phyloP scores from a whole-genome alignment of 257 asterid genomes.

The Handroanthus guayacan region DNA sequence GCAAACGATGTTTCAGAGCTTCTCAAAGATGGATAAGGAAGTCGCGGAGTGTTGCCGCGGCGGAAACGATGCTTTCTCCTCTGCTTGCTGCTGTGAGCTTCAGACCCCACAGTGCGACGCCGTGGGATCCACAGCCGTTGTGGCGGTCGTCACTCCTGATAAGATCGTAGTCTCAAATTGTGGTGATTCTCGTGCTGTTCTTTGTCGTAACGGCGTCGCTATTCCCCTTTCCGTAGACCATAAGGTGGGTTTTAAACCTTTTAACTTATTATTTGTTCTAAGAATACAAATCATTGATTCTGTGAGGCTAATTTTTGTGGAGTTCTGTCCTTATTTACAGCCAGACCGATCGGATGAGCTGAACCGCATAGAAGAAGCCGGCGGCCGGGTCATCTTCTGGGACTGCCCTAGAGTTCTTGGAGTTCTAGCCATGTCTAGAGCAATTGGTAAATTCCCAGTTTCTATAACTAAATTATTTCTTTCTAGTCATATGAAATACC shows the following conservation, averaged over 20 bases:
- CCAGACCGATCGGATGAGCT: constrained; percentile 95
- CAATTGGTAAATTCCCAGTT: constrained; percentile 55
- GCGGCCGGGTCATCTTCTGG: constrained; percentile 97
- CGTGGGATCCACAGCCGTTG: constrained; percentile 97
- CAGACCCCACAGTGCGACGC: constrained; percentile 93
- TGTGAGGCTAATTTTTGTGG: neutral
- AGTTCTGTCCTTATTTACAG: constrained; percentile 35
- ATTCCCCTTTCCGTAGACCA: constrained; percentile 89
- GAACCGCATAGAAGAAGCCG: constrained; percentile 81
- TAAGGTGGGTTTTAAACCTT: constrained; percentile 51
- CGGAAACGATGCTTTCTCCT: constrained; percentile 27
- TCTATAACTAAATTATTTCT: neutral
- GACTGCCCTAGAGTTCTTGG: constrained; percentile 92
- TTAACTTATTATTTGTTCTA: neutral
- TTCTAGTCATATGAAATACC: neutral
- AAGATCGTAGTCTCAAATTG: constrained; percentile 85
- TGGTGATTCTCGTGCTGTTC: constrained; percentile 97
- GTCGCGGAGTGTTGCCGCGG: constrained; percentile 51
- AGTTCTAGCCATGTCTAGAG: constrained; percentile 90
- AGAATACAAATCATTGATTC: neutral
- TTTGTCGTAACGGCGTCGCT: constrained; percentile 85
- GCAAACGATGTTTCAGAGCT: constrained; percentile 58
- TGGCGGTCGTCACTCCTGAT: constrained; percentile 73
- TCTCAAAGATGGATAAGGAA: constrained; percentile 81
- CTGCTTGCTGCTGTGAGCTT: constrained; percentile 85